Evolutionary conservation across 768 basidiomycete genomes (phyloP), one percentile per base, ranked within the genome.

Genomic region (Hypholoma sublateritium): DNA sequence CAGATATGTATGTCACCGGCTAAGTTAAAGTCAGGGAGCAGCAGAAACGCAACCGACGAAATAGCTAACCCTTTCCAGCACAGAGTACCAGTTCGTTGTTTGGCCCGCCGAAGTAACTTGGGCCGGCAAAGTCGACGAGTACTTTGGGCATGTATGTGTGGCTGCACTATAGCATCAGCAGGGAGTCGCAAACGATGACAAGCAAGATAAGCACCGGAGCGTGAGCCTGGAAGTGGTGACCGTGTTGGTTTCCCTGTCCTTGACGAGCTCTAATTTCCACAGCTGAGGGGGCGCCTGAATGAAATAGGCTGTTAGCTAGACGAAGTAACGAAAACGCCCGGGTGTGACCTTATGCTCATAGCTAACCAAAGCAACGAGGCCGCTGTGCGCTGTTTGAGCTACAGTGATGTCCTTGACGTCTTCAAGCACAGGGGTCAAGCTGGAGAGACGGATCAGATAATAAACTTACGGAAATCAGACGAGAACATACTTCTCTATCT

Each of bases 1-100:
- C 91, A 93, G 12, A 93, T 89, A 65, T 90, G 87, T 13, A 93
- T 86, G 63, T 91, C 88, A 4, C 91, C 91, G 58, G 82, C 91
- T 91, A 58, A 21, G 44, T 43, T 28, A 50, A 17, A 55, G 19
- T 44, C 11, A 42, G n/a, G 4, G 17, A 34, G 57, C 16, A 61
- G 56, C 55, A 13, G 48, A 48, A 24, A 37, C 19, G 53, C 21
- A 37, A 45, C 22, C 19, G 39, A 21, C 22, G 7, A 34, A 21
- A 16, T 63, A 5, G 34, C 70, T 37, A 48, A 84, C 90, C 79
- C 82, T 93, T 91, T 5, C 86, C 85, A 39, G 87, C 86, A 63
- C 90, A 89, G 5, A 93, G 74, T 11, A 93, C 85, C 43, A 92
- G 74, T 63, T 93, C 88, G 63, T 91, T 87, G 59, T 88, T 84